Base-by-base conservation (phyloP, 2,329 filamentous ascomycete species). In the Drechslerella dactyloides region DNA sequence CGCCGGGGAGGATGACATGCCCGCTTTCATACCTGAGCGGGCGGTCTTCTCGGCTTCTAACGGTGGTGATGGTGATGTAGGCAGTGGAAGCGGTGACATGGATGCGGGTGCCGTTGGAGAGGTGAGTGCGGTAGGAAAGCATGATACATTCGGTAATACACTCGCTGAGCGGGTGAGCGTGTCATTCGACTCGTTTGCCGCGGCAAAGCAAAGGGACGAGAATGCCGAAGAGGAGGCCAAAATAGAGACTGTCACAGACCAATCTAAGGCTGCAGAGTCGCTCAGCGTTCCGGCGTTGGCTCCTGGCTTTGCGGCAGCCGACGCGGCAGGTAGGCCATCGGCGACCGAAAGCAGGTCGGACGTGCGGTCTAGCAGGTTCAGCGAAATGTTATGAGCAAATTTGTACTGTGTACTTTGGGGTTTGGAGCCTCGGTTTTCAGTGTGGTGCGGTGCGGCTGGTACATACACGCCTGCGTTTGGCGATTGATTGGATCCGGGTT, bases 331-430 rank as follows among this genome's bases (percentile, higher is more conserved):
- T 3, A 52, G 21, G 6, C 33, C 42, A 13, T 46, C 42, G 3
- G 37, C 40, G 27, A 24, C 51, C 30, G 57, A 42, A 2, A 46
- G 30, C 21, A 53, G 21, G 24, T 21, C 37, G 17, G 66, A 70
- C 17, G 58, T 55, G 54, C 54, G 66, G 42, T 54, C 59, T 6
- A 70, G 66, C 35, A 53, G 66, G 37, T 70, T 70, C 35, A 70
- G 54, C 52, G 66, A 70, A 50, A 64, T 64, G 53, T 52, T 70
- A 54, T 65, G 44, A 48, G 8, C 13, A 5, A 15, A 13, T 5
- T 3, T 44, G 40, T 15, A 4, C 17, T 76, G 65, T 10, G 57
- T 74, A n/a, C 21, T 48, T 13, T 48, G 44, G n/a, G 44, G 44
- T 48, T 48, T 21, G n/a, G n/a, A 10, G 40, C 15, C 17, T 44